Percentiles rank a stretch among this genome's conserved stretches.
Conservation (phyloP, 257 asterid species). For the Perilla frutescens region DNA sequence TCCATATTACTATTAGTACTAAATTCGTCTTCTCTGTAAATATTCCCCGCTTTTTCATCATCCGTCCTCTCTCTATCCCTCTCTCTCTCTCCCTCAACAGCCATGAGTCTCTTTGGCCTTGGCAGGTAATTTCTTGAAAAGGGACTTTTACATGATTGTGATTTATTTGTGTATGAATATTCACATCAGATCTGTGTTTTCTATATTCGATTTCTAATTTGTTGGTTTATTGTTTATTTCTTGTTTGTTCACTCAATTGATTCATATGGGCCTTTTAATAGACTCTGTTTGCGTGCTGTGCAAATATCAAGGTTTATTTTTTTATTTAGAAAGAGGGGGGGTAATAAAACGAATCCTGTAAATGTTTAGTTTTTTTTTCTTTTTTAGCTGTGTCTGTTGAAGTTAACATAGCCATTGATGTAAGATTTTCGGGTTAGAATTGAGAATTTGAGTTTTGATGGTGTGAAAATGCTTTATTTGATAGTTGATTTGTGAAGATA, state of each 20-base stretch:
- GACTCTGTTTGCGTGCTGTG: constrained; percentile 21
- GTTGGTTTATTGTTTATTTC: background rate
- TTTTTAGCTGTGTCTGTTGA: constrained; percentile 9
- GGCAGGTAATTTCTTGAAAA: constrained; percentile 66
- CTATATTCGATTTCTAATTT: background rate
- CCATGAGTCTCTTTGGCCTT: constrained; percentile 95
- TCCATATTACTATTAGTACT: background rate
- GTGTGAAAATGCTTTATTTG: background rate
- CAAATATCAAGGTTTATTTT: background rate
- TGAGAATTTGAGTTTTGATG: constrained; percentile 10
- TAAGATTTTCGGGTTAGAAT: constrained; percentile 20
- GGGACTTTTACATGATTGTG: constrained; percentile 11
- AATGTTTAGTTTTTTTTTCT: background rate
- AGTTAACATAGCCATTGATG: constrained; percentile 8
- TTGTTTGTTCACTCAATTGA: constrained; percentile 15
- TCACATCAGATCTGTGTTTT: constrained; percentile 40
- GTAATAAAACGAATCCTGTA: constrained; percentile 12
- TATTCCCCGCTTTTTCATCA: constrained; percentile 31
- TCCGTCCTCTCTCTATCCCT: constrained; percentile 22
- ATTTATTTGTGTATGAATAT: constrained; percentile 26
- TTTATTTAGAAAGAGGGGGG: constrained; percentile 12
- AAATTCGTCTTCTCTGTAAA: constrained; percentile 14
- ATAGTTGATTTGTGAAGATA: constrained; percentile 15
- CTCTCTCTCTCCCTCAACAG: constrained; percentile 32
- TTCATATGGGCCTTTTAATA: background rate